A percentile compares a stretch with the other conserved stretches of the same genome.
phyloP scores from a whole-genome alignment of 345 rosid species.

The Eucalyptus microcorys region DNA sequence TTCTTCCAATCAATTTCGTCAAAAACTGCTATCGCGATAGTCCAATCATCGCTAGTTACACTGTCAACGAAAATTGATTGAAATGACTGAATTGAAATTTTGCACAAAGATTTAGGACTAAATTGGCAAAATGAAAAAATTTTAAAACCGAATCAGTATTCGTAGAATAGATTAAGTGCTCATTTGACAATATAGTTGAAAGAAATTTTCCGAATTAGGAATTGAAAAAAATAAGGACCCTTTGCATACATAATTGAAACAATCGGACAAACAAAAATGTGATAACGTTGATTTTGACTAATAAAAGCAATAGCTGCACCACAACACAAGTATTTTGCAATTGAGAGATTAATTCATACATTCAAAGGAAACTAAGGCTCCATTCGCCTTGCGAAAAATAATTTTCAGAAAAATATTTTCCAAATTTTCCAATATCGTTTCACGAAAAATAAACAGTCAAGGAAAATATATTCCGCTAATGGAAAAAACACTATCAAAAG shows the following conservation, averaged over 20 bases:
- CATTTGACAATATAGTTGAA: background rate
- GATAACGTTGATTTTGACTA: background rate
- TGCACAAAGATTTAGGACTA: rapidly evolving
- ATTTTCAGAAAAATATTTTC: no score
- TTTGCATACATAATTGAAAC: background rate
- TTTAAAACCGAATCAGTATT: background rate
- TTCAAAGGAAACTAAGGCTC: background rate
- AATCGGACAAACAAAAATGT: background rate
- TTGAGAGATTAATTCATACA: background rate
- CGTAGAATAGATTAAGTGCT: background rate
- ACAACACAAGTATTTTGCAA: background rate
- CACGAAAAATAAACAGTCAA: no score
- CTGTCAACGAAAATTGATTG: rapidly evolving
- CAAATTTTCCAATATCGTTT: no score
- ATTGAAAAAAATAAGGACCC: background rate
- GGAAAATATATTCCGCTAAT: no score
- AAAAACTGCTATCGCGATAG: rapidly evolving
- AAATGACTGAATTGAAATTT: background rate
- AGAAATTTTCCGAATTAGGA: background rate
- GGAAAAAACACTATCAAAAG: no score
- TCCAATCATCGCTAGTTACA: rapidly evolving
- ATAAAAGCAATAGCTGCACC: background rate
- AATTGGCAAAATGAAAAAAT: rapidly evolving
- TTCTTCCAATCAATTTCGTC: rapidly evolving
- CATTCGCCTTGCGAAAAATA: rapidly evolving